A percentile compares a stretch with the other conserved stretches of the same genome.
These are phyloP conservation scores for Colletotrichum tanaceti DNA, from an alignment of 2,329 filamentous ascomycete species.

Conservation along the genomic window DNA sequence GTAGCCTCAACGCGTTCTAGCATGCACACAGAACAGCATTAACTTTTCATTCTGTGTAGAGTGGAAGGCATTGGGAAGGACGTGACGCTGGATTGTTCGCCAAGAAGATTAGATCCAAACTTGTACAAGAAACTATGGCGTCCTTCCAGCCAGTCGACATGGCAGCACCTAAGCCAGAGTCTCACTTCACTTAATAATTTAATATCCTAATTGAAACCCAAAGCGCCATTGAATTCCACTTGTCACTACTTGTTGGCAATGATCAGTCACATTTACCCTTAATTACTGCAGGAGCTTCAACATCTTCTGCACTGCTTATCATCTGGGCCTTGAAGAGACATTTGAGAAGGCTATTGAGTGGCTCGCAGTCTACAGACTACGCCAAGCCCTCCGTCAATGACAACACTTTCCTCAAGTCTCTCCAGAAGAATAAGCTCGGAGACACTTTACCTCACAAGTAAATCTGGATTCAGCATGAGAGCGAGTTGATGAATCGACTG, in stretches of 20 bases:
- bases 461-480: conserved; percentile 41
- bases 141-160: conserved; percentile 36
- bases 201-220: conserved; percentile 36
- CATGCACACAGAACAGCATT: no score
- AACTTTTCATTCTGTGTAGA: no score
- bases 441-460: conserved; percentile 2
- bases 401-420: conserved; percentile 8
- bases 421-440: no score
- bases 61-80: no score
- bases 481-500: conserved; percentile 37
- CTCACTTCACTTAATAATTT: conserved; percentile 33
- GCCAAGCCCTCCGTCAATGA: conserved; percentile 33
- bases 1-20: no score
- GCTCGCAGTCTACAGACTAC: conserved; percentile 39
- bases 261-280: conserved; percentile 43
- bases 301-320: conserved; percentile 44
- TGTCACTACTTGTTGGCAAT: conserved; percentile 39
- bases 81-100: no score
- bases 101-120: no score
- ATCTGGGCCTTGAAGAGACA: conserved; percentile 38
- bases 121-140: neutral
- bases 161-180: conserved; percentile 39
- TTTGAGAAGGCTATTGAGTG: conserved; percentile 40
- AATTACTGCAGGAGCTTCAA: conserved; percentile 44
- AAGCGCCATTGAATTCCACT: conserved; percentile 23